Percentiles rank a stretch among this genome's conserved stretches.
phyloP scores from a whole-genome alignment of 306 rosid genomes.

The Prunus padus region DNA sequence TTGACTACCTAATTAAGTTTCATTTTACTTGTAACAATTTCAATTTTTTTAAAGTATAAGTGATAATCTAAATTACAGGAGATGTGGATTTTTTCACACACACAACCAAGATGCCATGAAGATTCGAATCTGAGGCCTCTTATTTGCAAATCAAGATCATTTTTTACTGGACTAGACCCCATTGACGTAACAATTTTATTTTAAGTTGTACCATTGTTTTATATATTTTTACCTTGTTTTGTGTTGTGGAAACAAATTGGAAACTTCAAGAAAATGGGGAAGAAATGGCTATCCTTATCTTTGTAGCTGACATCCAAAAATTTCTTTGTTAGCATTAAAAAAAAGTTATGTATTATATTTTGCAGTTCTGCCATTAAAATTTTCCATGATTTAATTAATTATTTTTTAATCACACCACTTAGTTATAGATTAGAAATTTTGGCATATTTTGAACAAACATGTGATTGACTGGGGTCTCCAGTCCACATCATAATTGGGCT shows the following conservation, averaged over 20 bases:
- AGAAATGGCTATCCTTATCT: not conserved
- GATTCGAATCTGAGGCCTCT: accelerated
- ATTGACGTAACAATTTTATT: not conserved
- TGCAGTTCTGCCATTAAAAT: not conserved
- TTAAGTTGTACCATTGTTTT: not conserved
- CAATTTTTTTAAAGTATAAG: too few relatives aligned
- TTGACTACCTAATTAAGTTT: not conserved
- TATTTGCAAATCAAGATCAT: accelerated
- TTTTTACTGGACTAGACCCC: accelerated
- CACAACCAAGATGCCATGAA: too few relatives aligned
- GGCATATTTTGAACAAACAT: too few relatives aligned
- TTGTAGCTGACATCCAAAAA: not conserved
- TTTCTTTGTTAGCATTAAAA: not conserved
- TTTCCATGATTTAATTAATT: not conserved
- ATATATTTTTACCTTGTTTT: not conserved
- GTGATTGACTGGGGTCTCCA: too few relatives aligned
- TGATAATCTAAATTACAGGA: too few relatives aligned
- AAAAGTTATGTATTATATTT: not conserved
- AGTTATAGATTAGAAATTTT: too few relatives aligned
- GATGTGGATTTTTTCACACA: too few relatives aligned
- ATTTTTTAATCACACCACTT: too few relatives aligned
- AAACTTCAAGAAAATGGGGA: not conserved
- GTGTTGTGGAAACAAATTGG: not conserved
- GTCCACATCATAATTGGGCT: too few relatives aligned
- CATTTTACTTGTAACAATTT: not conserved